phyloP scores from a whole-genome alignment of 2,329 filamentous ascomycete species.

The Diaporthe nobilis region DNA sequence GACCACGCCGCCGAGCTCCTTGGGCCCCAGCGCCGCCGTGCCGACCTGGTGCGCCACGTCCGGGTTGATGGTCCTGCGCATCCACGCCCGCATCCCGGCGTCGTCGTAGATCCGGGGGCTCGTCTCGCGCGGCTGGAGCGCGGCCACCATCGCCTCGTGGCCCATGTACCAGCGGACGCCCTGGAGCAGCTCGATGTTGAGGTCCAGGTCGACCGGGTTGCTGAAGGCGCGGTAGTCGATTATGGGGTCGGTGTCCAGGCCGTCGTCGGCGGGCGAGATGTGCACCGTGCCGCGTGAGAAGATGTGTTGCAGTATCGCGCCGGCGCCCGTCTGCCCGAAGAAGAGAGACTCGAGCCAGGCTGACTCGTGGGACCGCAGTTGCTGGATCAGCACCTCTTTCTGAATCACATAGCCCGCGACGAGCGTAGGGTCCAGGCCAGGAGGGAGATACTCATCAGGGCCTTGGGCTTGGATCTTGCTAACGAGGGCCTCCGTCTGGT shows the following conservation, averaged over 20 bases:
- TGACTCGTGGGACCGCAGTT: constrained; percentile 9
- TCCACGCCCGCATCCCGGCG: constrained; percentile 19
- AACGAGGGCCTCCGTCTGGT: constrained; percentile 14
- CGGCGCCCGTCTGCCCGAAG: background rate
- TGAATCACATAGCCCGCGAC: constrained; percentile 3
- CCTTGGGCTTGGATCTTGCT: constrained; percentile 5
- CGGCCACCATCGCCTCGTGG: constrained; percentile 26
- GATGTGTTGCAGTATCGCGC: constrained; percentile 16
- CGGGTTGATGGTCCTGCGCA: background rate
- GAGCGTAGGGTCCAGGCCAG: constrained; percentile 7
- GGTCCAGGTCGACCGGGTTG: constrained; percentile 56
- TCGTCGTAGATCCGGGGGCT: constrained; percentile 23
- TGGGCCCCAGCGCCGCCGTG: constrained; percentile 25
- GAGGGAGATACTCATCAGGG: background rate
- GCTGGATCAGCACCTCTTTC: constrained; percentile 25
- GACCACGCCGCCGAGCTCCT: constrained; percentile 35
- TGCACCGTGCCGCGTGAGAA: constrained; percentile 32
- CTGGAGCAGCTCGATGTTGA: constrained; percentile 55
- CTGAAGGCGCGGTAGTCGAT: constrained; percentile 57
- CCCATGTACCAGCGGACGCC: constrained; percentile 51
- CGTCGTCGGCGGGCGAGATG: constrained; percentile 53
- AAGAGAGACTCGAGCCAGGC: constrained; percentile 12
- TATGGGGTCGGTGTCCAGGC: constrained; percentile 49
- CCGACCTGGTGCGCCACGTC: constrained; percentile 32
- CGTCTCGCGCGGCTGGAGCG: constrained; percentile 14